phyloP scores from a whole-genome alignment of 495 filamentous ascomycete species.

The Ascobolus immersus region DNA sequence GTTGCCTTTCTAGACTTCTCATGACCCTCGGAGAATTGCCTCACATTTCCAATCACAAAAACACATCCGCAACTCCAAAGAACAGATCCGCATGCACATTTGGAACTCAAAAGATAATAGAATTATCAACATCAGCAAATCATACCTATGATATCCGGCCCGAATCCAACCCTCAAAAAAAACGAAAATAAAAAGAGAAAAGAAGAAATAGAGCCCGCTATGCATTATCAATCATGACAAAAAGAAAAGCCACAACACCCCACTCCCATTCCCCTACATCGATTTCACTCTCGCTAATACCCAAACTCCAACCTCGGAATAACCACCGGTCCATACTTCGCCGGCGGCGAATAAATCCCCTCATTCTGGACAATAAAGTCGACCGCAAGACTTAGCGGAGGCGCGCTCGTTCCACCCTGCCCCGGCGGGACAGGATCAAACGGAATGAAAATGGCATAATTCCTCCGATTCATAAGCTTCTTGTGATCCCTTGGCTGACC shows the following conservation, averaged over 20 bases:
- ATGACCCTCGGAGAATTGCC: no score
- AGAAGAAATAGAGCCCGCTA: no score
- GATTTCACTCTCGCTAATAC: conserved; percentile 3
- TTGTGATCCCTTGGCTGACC: conserved; percentile 56
- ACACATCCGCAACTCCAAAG: no score
- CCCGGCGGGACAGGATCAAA: conserved; percentile 45
- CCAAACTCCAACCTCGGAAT: conserved; percentile 82
- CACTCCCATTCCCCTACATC: neutral
- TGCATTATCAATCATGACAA: no score
- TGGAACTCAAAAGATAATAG: no score
- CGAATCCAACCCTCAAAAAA: no score
- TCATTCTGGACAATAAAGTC: conserved; percentile 97
- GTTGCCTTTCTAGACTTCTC: no score
- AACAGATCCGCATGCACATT: no score
- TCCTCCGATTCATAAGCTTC: conserved; percentile 73
- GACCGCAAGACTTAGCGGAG: conserved; percentile 68
- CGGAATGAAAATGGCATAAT: conserved; percentile 81
- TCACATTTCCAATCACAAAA: no score
- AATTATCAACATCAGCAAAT: no score
- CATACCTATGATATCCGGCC: no score
- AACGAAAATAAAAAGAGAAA: no score
- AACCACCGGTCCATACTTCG: conserved; percentile 93
- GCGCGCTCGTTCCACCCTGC: conserved; percentile 26
- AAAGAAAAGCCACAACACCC: neutral
- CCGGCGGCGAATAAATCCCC: conserved; percentile 45